These are phyloP conservation scores for Dictyostelium brefeldianum DNA, from an alignment of 78 protist genomes.

Conservation along the genomic window DNA sequence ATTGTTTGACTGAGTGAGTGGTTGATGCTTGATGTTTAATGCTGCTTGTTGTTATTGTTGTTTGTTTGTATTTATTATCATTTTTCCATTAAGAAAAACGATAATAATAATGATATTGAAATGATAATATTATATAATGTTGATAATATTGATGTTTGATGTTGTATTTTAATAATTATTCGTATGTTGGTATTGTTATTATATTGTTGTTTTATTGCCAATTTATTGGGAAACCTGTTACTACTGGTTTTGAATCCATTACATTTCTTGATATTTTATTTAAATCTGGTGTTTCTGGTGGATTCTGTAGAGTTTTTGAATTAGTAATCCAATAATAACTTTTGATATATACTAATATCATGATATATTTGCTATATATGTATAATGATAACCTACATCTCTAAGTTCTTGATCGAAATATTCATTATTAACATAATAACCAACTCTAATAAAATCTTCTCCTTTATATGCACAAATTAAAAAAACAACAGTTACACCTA, in stretches of 20 bases:
- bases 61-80: no score
- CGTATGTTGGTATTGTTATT: no score
- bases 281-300: conserved; percentile 81
- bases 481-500: conserved; percentile 82
- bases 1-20: no score
- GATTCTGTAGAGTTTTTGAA: conserved; percentile 1
- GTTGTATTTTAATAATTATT: no score
- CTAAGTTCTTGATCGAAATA: conserved; percentile 48
- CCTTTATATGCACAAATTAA: conserved; percentile 78
- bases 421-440: conserved; percentile 75
- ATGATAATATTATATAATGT: no score
- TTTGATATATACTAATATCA: not conserved
- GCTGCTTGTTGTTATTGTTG: no score
- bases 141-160: no score
- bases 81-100: no score
- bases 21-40: no score
- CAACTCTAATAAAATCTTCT: conserved; percentile 75
- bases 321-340: not conserved
- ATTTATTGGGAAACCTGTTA: conserved; percentile 74
- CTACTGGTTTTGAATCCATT: conserved; percentile 59
- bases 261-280: conserved; percentile 62
- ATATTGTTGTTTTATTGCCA: conserved; percentile 13
- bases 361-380: not conserved
- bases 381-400: conserved; percentile 31
- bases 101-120: no score